Base-by-base conservation (phyloP, 2,329 filamentous ascomycete species). In the Chaetomiaceae sp. region DNA sequence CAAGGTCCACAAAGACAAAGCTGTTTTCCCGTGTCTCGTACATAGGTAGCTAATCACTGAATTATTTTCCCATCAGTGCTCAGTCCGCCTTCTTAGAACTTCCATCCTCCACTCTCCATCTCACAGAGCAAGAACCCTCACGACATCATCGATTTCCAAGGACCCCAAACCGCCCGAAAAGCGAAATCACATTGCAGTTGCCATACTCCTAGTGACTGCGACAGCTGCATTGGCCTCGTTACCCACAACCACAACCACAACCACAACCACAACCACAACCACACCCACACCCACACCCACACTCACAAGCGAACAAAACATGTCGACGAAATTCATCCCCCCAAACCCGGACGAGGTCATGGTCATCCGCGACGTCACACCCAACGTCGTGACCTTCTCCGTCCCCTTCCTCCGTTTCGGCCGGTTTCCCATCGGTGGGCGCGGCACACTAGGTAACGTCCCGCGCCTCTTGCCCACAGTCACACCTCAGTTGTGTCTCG, bases 341-440 rank as follows among this genome's bases (percentile, higher is more conserved):
- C 64, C 73, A 14, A 85, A 92, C 63, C 90, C 91, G 11, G 80
- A 84, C 16, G 82, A 89, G 65, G 85, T 94, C 58, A 95, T 96
- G 86, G 89, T 96, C 56, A 92, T 95, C 65, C 88, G 92, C 58
- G 80, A 90, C 62, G 73, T 97, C 62, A 89, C 87, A 2, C 87
- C 89, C 13, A 85, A 86, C 61, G 79, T 96, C 58, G 83, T 82
- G 37, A 95, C 87, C 11, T 78, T 90, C 62, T 91, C 87, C 9
- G 79, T 90, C 2, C 94, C 94, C 7, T 99, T 99, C 71, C 71
- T 81, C 47, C 87, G 94, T 42, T 88, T 89, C 64, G 90, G 90
- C 46, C 76, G 74, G 45, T 72, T 96, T 64, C 89, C 89, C 66
- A 77, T 99, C 64, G 94, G 94, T 51, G 92, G 90, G 41, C 80